These are phyloP conservation scores for Albizia julibrissin DNA, from an alignment of 306 rosid species.

Conservation along the genomic window DNA sequence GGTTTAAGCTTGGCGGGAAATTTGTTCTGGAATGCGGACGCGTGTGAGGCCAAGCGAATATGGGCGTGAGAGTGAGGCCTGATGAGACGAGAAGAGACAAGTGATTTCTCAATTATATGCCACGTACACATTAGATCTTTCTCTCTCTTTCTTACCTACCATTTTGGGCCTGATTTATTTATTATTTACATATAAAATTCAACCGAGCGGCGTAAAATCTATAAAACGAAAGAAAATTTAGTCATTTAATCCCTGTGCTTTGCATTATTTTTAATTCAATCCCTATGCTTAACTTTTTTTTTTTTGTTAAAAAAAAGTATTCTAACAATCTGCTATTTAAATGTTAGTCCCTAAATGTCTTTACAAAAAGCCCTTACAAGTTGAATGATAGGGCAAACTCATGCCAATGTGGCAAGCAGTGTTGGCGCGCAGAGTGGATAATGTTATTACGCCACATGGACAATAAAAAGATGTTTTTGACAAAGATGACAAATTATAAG, in stretches of 20 bases:
- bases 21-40: too few relatives aligned
- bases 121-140: background rate
- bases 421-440: background rate
- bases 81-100: too few relatives aligned
- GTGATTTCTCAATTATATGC: too few relatives aligned
- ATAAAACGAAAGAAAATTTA: background rate
- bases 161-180: background rate
- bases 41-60: too few relatives aligned
- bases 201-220: background rate
- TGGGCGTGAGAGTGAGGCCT: too few relatives aligned
- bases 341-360: background rate
- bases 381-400: background rate
- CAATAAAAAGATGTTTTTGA: background rate
- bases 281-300: background rate
- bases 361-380: background rate
- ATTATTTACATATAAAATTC: background rate
- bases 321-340: too few relatives aligned
- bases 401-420: background rate
- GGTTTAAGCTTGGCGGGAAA: too few relatives aligned
- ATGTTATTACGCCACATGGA: background rate
- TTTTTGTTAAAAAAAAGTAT: background rate
- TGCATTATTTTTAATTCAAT: background rate
- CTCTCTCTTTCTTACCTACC: background rate
- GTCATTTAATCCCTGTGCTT: background rate
- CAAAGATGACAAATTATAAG: background rate